Evolutionary conservation across 2,329 filamentous ascomycete species (phyloP), one percentile per base, ranked within the genome.

Genomic region (Fusarium compactum): DNA sequence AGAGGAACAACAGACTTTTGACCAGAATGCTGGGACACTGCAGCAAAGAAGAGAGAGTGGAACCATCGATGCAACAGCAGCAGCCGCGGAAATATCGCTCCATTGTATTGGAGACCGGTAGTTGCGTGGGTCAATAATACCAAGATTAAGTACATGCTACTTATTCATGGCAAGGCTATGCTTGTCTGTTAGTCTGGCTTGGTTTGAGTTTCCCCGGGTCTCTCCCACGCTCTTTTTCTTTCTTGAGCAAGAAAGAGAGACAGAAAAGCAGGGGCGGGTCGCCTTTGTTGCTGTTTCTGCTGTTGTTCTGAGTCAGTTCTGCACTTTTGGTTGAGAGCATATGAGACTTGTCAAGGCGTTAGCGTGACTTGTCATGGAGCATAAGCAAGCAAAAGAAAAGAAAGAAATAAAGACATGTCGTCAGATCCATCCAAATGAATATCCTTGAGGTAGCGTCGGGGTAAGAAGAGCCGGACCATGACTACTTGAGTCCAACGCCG

Each of bases 71-170:
- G 51, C 43, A 59, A 53, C 60, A 47, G n/a, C 24, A 61, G 40
- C 54, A 51, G 47, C 20, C 59, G 24, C 20, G n/a, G 43, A 44
- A 63, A 40, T 60, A 25, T 25, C 11, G 48, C 38, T 53, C 48
- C 30, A 18, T 27, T 53, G 66, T 54, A 67, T 46, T 57, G 14
- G 55, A 51, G 66, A 67, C 66, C 29, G 51, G 55, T 46, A 62
- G 29, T 44, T 46, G 48, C 14, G 40, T 30, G 44, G n/a, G 27
- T 29, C 52, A 38, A 47, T 29, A 24, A 15, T 60, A 46, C 40
- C 32, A 27, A 43, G n/a, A 34, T 15, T 46, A 30, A 43, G 62
- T 69, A 67, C 38, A 32, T 22, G 29, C 43, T 56, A 69, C 66
- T 50, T 62, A 4, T 38, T 38, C 34, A 38, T 38, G 6, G 15